Evolutionary conservation across 805 yeast genomes (phyloP).

Genomic region (Maudiozyma serrabonitensis): DNA sequence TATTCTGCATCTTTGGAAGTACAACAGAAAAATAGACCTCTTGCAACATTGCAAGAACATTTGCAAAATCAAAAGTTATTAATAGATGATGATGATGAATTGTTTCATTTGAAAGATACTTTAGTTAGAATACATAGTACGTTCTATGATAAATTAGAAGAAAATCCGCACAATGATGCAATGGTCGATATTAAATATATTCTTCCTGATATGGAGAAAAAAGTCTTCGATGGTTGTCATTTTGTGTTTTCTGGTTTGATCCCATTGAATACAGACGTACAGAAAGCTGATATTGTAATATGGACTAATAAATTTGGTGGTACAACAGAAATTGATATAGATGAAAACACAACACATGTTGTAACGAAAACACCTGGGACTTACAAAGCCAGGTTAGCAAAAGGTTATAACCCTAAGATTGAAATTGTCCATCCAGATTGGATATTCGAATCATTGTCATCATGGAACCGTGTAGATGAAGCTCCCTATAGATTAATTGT

Average conservation of each 20-base stretch:
- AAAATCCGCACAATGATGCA: constrained; percentile 32
- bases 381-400: constrained; percentile 74
- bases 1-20: constrained; percentile 65
- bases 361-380: constrained; percentile 77
- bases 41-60: constrained; percentile 72
- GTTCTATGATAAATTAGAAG: constrained; percentile 47
- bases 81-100: constrained; percentile 74
- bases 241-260: constrained; percentile 83
- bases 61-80: constrained; percentile 46
- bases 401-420: constrained; percentile 47
- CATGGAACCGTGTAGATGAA: constrained; percentile 67
- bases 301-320: constrained; percentile 96
- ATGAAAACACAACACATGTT: constrained; percentile 74
- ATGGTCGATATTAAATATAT: constrained; percentile 58
- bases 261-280: constrained; percentile 67
- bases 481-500: constrained; percentile 45
- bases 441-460: constrained; percentile 76
- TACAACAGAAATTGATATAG: constrained; percentile 59
- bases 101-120: constrained; percentile 51
- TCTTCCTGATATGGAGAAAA: constrained; percentile 62
- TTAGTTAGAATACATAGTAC: constrained; percentile 53
- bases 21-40: constrained; percentile 73
- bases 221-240: constrained; percentile 57
- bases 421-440: constrained; percentile 87
- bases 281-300: constrained; percentile 74